Evolutionary conservation across 768 basidiomycete species (phyloP).

Genomic region (Melanogaster broomeanus): DNA sequence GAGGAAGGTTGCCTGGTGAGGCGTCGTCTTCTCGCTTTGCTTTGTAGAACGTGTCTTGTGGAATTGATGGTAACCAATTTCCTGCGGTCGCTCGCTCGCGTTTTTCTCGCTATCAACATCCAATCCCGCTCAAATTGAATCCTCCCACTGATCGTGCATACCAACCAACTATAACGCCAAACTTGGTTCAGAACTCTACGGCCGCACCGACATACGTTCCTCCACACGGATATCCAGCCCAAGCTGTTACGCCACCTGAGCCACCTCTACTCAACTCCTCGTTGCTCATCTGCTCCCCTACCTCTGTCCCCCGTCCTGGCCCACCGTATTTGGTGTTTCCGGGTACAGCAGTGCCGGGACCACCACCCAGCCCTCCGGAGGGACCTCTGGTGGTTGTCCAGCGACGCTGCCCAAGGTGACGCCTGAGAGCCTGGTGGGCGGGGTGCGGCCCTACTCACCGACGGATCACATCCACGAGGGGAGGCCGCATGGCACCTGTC

Average conservation of each 20-base stretch:
- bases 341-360: slow-evolving; percentile 98
- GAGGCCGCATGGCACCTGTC: slow-evolving; percentile 89
- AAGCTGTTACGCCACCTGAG: slow-evolving; percentile 95
- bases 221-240: slow-evolving; percentile 94
- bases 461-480: slow-evolving; percentile 99
- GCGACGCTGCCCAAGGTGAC: slow-evolving; percentile 81
- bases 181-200: slow-evolving; percentile 73
- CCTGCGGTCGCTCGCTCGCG: not conserved
- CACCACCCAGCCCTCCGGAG: slow-evolving; percentile 59
- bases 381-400: slow-evolving; percentile 65
- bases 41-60: slow-evolving; percentile 36
- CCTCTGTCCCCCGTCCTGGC: slow-evolving; percentile 56
- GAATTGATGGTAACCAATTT: slow-evolving; percentile 35
- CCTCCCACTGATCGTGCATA: too few species aligned
- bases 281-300: slow-evolving; percentile 84
- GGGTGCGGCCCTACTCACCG: slow-evolving; percentile 81
- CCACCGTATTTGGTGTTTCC: slow-evolving; percentile 90
- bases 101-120: not conserved
- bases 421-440: slow-evolving; percentile 71
- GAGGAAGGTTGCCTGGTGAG: slow-evolving; percentile 96
- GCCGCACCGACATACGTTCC: slow-evolving; percentile 61
- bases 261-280: slow-evolving; percentile 91
- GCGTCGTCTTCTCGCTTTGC: slow-evolving; percentile 32
- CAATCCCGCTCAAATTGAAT: not conserved
- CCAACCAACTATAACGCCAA: not conserved